A percentile compares a stretch with the other conserved stretches of the same genome.
Conservation (phyloP, 2,329 filamentous ascomycete species). For the Penicillium sp. region DNA sequence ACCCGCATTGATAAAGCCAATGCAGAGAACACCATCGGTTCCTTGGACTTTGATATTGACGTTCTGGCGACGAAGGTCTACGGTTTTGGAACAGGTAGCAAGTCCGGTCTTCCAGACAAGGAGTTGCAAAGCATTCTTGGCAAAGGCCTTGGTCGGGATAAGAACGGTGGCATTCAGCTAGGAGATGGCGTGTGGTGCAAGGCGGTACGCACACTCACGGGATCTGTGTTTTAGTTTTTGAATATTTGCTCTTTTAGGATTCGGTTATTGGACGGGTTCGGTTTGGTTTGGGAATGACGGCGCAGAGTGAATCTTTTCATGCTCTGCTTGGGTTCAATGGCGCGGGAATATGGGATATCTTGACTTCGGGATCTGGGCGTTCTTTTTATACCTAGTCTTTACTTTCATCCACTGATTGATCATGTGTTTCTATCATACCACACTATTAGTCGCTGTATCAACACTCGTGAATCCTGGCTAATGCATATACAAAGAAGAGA, state of each 20-base stretch:
- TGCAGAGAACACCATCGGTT: conserved; percentile 20
- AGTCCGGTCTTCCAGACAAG: conserved; percentile 29
- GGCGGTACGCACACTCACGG: conserved; percentile 35
- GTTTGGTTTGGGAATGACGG: not conserved
- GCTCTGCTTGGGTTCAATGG: not conserved
- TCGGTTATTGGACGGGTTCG: not conserved
- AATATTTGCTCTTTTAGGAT: conserved; percentile 4
- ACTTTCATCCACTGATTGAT: conserved; percentile 1
- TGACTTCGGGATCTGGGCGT: not conserved
- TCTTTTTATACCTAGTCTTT: conserved; percentile 1
- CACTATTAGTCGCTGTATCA: not conserved
- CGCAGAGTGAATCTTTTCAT: not conserved
- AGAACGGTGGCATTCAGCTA: conserved; percentile 20
- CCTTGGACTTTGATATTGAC: conserved; percentile 37
- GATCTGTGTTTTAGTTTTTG: conserved; percentile 31
- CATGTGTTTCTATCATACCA: not conserved
- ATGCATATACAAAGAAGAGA: not conserved
- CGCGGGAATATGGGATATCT: not conserved
- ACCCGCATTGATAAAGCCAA: conserved; percentile 20
- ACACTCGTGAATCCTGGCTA: not conserved
- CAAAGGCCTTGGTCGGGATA: conserved; percentile 21
- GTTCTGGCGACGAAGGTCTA: conserved; percentile 41
- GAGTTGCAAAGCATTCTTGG: conserved; percentile 37
- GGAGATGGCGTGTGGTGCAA: conserved; percentile 41
- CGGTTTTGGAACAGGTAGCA: conserved; percentile 32